phyloP scores from a whole-genome alignment of 768 basidiomycete species.

The Melanogaster broomeanus region DNA sequence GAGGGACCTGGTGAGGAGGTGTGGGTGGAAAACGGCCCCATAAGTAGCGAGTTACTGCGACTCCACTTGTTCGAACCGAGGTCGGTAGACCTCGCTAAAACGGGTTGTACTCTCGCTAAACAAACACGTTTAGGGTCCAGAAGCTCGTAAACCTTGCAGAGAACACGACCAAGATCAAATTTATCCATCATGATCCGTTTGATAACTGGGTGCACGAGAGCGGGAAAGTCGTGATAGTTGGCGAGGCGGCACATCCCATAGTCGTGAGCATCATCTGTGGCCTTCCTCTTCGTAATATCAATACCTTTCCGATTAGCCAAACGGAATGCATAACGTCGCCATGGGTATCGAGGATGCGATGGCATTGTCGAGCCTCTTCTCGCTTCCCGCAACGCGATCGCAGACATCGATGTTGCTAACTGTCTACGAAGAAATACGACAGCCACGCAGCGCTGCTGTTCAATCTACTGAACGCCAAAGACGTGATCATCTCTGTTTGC shows the following conservation, averaged over 20 bases:
- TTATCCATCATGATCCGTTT: slow-evolving; percentile 37
- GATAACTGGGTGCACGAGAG: slow-evolving; percentile 54
- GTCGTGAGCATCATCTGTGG: slow-evolving; percentile 34
- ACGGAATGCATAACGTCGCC: slow-evolving; percentile 46
- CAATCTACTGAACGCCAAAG: slow-evolving; percentile 45
- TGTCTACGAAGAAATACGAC: slow-evolving; percentile 60
- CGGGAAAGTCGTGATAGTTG: slow-evolving; percentile 52
- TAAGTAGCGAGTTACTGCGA: slow-evolving; percentile 12
- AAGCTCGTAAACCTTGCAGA: slow-evolving; percentile 19
- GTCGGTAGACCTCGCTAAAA: slow-evolving; percentile 1
- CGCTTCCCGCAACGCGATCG: slow-evolving; percentile 43
- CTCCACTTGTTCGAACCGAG: slow-evolving; percentile 22
- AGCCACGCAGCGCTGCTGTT: slow-evolving; percentile 44
- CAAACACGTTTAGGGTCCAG: slow-evolving; percentile 9
- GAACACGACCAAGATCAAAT: slow-evolving; percentile 26
- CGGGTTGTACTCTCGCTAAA: neutral
- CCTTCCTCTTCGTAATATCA: neutral
- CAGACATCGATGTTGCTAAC: slow-evolving; percentile 52
- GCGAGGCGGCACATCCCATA: slow-evolving; percentile 61
- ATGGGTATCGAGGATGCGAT: slow-evolving; percentile 62
- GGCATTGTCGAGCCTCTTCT: slow-evolving; percentile 57
- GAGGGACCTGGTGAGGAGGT: neutral
- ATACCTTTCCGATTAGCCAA: slow-evolving; percentile 39
- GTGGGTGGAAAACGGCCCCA: slow-evolving; percentile 6
- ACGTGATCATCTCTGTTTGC: slow-evolving; percentile 41